Evolutionary conservation across 345 rosid genomes (phyloP).

Genomic region (Hibiscus tridactylites): DNA sequence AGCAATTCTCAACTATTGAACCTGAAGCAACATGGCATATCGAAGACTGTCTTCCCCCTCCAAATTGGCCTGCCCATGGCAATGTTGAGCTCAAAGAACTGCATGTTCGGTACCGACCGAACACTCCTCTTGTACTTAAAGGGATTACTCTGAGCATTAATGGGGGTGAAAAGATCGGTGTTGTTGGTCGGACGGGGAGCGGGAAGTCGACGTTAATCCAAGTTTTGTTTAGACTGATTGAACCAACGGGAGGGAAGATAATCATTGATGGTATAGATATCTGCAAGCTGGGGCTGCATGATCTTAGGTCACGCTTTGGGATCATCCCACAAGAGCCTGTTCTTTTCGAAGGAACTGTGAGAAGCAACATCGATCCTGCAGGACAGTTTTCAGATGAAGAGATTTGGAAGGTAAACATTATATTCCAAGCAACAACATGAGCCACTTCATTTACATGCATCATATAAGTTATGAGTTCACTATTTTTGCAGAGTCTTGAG

Average conservation of each 20-base stretch:
- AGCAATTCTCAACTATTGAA: constrained; percentile 69
- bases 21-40: constrained; percentile 80
- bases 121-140: constrained; percentile 78
- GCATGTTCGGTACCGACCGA: constrained; percentile 83
- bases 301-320: constrained; percentile 85
- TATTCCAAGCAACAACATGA: background rate
- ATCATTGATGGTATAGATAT: constrained; percentile 80
- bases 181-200: constrained; percentile 94
- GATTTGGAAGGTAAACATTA: constrained; percentile 66
- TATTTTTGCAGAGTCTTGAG: constrained; percentile 52
- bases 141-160: constrained; percentile 66
- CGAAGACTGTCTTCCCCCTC: constrained; percentile 52
- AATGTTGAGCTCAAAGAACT: constrained; percentile 63
- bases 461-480: too few species aligned
- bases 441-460: background rate
- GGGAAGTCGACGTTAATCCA: constrained; percentile 93
- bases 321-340: constrained; percentile 98
- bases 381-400: constrained; percentile 75
- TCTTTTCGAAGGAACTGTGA: constrained; percentile 90
- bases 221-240: constrained; percentile 82
- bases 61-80: constrained; percentile 72
- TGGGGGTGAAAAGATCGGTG: constrained; percentile 87
- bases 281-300: constrained; percentile 61
- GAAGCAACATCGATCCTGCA: constrained; percentile 83
- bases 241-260: constrained; percentile 75